Evolutionary conservation across 345 rosid species (phyloP), one percentile per base, ranked within the genome.

Genomic region (Chamaenerion angustifolium): DNA sequence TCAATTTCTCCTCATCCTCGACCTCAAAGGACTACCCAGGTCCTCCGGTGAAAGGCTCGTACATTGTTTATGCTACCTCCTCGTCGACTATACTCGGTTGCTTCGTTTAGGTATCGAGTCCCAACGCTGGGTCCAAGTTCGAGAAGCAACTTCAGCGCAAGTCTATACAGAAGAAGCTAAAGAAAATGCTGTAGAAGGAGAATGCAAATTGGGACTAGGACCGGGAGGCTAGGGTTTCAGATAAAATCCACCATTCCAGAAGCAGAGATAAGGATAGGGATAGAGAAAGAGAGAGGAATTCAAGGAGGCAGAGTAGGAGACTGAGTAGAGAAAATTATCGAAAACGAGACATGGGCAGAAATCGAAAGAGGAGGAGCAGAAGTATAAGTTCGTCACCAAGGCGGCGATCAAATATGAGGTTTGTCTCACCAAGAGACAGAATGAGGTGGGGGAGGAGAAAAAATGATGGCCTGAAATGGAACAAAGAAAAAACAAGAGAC

Each of bases 91-190:
- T 86, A 60, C 79, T 78, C 27, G 70, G 68, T 64, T 71, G 59
- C 18, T 90, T 86, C 68, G 94, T 86, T 12, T 75, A 55, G 61
- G 82, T 94, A 5, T 79, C 94, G 11, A 71, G 79, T 58, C 78
- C 95, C 49, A 42, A 69, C 31, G 66, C 71, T 7, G 27, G 78
- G 43, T 64, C 73, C 4, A 67, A 76, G 52, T 47, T 59, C 61
- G 77, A 75, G 57, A 78, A 72, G 45, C 76, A 83, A 45, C 73
- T 84, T 51, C 85, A 85, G 61, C 66, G 85, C 41, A 58, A 80
- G 14, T 63, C 93, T 8, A 67, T 83, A 56, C 86, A 78, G 58
- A 69, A 76, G 63, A 90, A 87, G 66, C 71, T 87, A 66, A 83
- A 71, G 74, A 82, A 74, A 74, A 73, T 60, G 55, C 66, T 64